Percentiles rank a stretch among this genome's conserved stretches.
These are phyloP conservation scores for Nitzschia sp. DNA, from an alignment of 108 stramenopile species.

Conservation along the genomic window DNA sequence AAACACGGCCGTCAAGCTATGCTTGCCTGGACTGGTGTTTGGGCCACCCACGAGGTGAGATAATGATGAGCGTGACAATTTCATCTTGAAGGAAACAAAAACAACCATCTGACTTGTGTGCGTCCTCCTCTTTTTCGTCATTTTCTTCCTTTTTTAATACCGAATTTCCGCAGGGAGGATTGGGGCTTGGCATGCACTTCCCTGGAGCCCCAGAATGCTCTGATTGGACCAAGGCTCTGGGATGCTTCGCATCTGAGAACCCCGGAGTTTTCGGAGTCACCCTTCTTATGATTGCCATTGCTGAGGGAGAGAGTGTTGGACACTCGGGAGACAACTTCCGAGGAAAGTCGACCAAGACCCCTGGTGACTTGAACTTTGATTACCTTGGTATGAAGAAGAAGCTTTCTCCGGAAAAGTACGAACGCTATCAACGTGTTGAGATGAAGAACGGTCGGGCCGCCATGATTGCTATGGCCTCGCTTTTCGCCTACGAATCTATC, in stretches of 20 bases:
- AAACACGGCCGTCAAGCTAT: slow-evolving; percentile 92
- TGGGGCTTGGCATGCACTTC: slow-evolving; percentile 86
- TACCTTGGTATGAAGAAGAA: slow-evolving; percentile 74
- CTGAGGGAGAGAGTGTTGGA: slow-evolving; percentile 87
- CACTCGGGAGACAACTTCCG: slow-evolving; percentile 91
- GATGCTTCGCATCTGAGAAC: slow-evolving; percentile 74
- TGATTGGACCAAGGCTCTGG: slow-evolving; percentile 88
- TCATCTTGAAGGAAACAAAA: not conserved
- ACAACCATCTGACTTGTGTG: not conserved
- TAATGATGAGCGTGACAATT: not conserved
- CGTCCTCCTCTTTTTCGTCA: not conserved
- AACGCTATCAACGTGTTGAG: slow-evolving; percentile 83
- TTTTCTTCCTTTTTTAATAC: not conserved
- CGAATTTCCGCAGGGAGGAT: slow-evolving; percentile 37
- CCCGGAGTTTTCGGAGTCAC: slow-evolving; percentile 75
- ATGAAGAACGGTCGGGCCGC: slow-evolving; percentile 87
- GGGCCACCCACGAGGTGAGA: slow-evolving; percentile 71
- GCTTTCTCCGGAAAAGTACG: slow-evolving; percentile 55
- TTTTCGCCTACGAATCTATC: slow-evolving; percentile 81
- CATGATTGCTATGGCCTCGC: slow-evolving; percentile 92
- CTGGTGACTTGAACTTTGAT: slow-evolving; percentile 85
- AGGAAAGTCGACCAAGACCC: slow-evolving; percentile 82
- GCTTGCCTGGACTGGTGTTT: slow-evolving; percentile 91
- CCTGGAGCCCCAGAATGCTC: slow-evolving; percentile 77
- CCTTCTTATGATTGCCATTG: slow-evolving; percentile 72